Base-by-base conservation (phyloP, 768 basidiomycete species). In the Suillus cothurnatus region DNA sequence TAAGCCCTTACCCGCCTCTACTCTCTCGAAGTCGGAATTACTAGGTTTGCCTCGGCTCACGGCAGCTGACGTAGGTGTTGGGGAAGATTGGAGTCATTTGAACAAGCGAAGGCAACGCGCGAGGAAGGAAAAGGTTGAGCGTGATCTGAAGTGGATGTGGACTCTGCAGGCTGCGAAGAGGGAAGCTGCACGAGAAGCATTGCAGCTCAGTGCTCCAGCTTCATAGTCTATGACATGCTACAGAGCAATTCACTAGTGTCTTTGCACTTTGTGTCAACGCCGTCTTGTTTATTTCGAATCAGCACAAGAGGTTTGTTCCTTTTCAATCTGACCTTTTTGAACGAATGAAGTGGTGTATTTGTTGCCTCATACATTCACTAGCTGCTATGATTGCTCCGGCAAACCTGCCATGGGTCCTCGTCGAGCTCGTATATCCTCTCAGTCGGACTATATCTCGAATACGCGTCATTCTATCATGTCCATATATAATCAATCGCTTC, bases 401-500 rank as follows among this genome's bases (percentile, higher is more conserved):
- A 57, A 50, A 50, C 26, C n/a, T n/a, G 3, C 21, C 43, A 45
- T 4, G 8, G 43, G 21, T 45, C 9, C 21, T 45, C 43, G 9
- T 21, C 21, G 43, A 21, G 43, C 19, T 43, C 19, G 8, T 43
- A 43, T 9, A 8, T 43, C 19, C 6, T 43, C 21, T 43, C 41
- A 19, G 41, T 9, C 1, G 41, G 19, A 21, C 19, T 43, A 19
- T 43, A 19, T 43, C 41, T 11, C 21, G 9, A 45, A n/a, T 64
- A 81, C 94, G 26, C 85, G 89, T 59, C 84, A 90, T 67, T 47
- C n/a, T n/a, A 47, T 47, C 45, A n/a, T 3, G 11, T 69, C 78
- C 84, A 62, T 86, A 87, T 38, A 92, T 94, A 70, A 87, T 93
- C 70, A 92, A 94, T 79, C 91, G 93, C 71, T 93, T 94, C 81